phyloP scores from a whole-genome alignment of 805 yeast genomes.

The Saturnispora sanitii region DNA sequence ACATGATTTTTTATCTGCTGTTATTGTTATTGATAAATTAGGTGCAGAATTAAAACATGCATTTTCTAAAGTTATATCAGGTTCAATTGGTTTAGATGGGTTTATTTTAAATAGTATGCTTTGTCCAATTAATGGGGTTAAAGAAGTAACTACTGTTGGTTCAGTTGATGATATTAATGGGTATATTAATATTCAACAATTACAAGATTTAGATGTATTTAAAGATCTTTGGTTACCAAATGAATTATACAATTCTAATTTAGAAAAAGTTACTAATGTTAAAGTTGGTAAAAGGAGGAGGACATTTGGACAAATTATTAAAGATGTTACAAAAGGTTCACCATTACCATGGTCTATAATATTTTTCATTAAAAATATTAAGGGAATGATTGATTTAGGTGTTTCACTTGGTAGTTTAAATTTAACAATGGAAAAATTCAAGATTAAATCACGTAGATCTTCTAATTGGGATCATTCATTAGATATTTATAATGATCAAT shows the following conservation, averaged over 20 bases:
- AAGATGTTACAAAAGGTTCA: slow-evolving; percentile 48
- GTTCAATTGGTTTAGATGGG: slow-evolving; percentile 44
- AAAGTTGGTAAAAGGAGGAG: slow-evolving; percentile 12
- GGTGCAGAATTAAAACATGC: slow-evolving; percentile 77
- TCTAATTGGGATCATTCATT: slow-evolving; percentile 64
- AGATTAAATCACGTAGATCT: slow-evolving; percentile 62
- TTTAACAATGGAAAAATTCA: slow-evolving; percentile 45
- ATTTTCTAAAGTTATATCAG: slow-evolving; percentile 84
- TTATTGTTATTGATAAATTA: slow-evolving; percentile 43
- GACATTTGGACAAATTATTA: slow-evolving; percentile 38
- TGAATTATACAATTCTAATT: slow-evolving; percentile 22
- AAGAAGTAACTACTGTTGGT: slow-evolving; percentile 38
- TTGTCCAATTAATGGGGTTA: slow-evolving; percentile 29
- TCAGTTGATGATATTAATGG: slow-evolving; percentile 46
- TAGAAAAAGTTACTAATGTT: neutral
- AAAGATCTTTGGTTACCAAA: slow-evolving; percentile 71
- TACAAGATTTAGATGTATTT: slow-evolving; percentile 79
- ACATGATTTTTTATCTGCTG: slow-evolving; percentile 30
- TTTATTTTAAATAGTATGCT: slow-evolving; percentile 41
- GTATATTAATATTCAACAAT: slow-evolving; percentile 69
- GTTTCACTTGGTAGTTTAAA: slow-evolving; percentile 65
- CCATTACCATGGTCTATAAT: slow-evolving; percentile 71
- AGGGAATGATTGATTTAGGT: slow-evolving; percentile 65
- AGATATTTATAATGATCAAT: slow-evolving; percentile 44
- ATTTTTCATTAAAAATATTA: slow-evolving; percentile 41